phyloP scores from a whole-genome alignment of 495 filamentous ascomycete species.

The Podospora tetraspora region DNA sequence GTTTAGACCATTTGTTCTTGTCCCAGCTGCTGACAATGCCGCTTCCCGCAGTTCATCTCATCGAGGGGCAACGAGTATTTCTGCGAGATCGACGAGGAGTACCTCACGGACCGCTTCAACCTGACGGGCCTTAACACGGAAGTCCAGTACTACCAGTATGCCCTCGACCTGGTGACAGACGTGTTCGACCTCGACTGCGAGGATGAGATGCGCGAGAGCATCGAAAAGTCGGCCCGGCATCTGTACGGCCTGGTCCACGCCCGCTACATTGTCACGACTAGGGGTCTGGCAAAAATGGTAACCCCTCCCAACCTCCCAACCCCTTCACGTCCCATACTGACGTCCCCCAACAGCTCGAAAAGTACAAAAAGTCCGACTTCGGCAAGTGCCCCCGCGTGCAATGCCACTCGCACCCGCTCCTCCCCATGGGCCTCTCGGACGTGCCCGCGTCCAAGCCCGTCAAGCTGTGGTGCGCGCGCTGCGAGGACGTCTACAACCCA shows the following conservation, averaged over 20 bases:
- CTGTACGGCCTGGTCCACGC: slow-evolving; percentile 96
- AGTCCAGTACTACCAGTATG: slow-evolving; percentile 98
- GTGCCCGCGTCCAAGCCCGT: slow-evolving; percentile 77
- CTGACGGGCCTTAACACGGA: slow-evolving; percentile 95
- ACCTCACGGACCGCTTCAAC: slow-evolving; percentile 97
- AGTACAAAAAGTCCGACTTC: slow-evolving; percentile 97
- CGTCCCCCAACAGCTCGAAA: slow-evolving; percentile 66
- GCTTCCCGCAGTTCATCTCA: slow-evolving; percentile 76
- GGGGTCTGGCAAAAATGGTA: slow-evolving; percentile 96
- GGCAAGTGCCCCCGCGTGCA: slow-evolving; percentile 96
- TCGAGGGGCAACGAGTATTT: slow-evolving; percentile 98
- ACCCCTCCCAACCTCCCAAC: slow-evolving; percentile 1
- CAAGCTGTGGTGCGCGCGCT: slow-evolving; percentile 93
- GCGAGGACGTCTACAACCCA: slow-evolving; percentile 98
- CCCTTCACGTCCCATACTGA: slow-evolving; percentile 5
- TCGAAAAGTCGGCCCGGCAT: slow-evolving; percentile 95
- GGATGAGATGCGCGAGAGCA: slow-evolving; percentile 94
- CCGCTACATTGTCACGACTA: slow-evolving; percentile 92
- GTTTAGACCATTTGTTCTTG: not conserved
- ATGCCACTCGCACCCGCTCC: slow-evolving; percentile 83
- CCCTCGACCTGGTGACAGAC: slow-evolving; percentile 97
- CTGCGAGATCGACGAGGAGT: slow-evolving; percentile 99
- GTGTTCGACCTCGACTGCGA: slow-evolving; percentile 99
- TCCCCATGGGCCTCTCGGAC: slow-evolving; percentile 91
- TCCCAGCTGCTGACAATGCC: slow-evolving; percentile 16